Base-by-base conservation (phyloP, 1,284 basidiomycete species). In the Boletus sp. region DNA sequence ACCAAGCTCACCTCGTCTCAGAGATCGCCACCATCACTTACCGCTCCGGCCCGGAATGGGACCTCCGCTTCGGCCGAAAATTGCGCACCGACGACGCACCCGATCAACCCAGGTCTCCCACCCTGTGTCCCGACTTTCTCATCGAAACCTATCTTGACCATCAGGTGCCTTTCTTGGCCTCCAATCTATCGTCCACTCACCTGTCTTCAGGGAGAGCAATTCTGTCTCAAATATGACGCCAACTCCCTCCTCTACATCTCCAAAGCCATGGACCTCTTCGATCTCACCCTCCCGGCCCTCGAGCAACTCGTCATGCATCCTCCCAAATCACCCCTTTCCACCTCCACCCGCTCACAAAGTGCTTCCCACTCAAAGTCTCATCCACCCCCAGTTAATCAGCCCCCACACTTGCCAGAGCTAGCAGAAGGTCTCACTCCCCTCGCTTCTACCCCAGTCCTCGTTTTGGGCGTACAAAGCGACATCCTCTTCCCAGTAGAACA, bases 1-100 rank as follows among this genome's bases (percentile, higher is more conserved):
- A 47, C n/a, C 50, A 35, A 43, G 23, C 64, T 64, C 5, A 60
- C 52, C 21, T 25, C 27, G n/a, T 27, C 28, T 48, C 55, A 95
- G 94, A 99, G 79, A 98, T 99, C 67, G 97, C 97, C 8, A 99
- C 97, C 0, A 98, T 99, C 73, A 99, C 97, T 0, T 99, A 99
- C 77, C 90, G 97, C 30, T 98, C 96, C 11, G 97, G 97, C 1
- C 97, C 97, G 7, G 97, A 99, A 77, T 99, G 97, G 97, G 97
- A 99, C 77, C 85, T 93, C 70, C 88, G 97, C 16, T 99, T 99
- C 72, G 95, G 94, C 4, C 88, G 97, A 37, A 86, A 89, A 68
- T 64, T 94, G 49, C 81, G 88, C 30, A 53, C 65, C 17, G 47
- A 55, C 40, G 47, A 62, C 60, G 74, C 46, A 28, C 25, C 6